Base-by-base conservation (phyloP, 805 yeast species). In the Candida suzukii region DNA sequence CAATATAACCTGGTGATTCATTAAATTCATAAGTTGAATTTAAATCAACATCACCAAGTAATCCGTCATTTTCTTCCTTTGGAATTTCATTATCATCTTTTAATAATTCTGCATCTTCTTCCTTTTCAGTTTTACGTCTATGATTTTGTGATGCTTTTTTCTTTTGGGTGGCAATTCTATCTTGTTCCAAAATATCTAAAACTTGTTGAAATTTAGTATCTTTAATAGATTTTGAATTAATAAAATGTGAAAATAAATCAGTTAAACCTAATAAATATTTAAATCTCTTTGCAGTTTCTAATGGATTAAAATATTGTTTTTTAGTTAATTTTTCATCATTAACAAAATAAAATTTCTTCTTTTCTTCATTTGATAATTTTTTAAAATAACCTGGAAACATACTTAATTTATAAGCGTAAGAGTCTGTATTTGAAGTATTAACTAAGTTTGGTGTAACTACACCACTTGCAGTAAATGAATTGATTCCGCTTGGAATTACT, bases 41-140 rank as follows among this genome's bases (percentile, higher is more conserved):
- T 47, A 24, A 54, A 35, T 42, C 52, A 17, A 51, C 48, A 17
- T 51, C 51, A 10, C 50, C 52, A 16, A 60, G 65, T 12, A 60
- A 62, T 5, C 22, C 22, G 3, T 19, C 22, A 19, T 19, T 19
- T 9, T 17, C 7, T 18, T 17, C 13, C 35, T 31, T 31, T 6
- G 32, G 20, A 11, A 14, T n/a, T 11, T 11, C 14, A 38, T 68
- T 71, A 42, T 74, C 78, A 37, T 82, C 81, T 47, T 78, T 70
- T 63, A 88, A 66, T 43, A 85, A 65, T 52, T 82, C 88, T 1
- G 78, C 87, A 56, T 84, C 90, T 56, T 83, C 93, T 56, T 83
- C 90, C 54, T 78, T 75, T 51, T 83, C 90, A 3, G 87, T 80
- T 52, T 80, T 80, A 45, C 88, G 69, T 54, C 84, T 68, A 52